Evolutionary conservation across 345 rosid species (phyloP).

Genomic region (Brassica rapa): DNA sequence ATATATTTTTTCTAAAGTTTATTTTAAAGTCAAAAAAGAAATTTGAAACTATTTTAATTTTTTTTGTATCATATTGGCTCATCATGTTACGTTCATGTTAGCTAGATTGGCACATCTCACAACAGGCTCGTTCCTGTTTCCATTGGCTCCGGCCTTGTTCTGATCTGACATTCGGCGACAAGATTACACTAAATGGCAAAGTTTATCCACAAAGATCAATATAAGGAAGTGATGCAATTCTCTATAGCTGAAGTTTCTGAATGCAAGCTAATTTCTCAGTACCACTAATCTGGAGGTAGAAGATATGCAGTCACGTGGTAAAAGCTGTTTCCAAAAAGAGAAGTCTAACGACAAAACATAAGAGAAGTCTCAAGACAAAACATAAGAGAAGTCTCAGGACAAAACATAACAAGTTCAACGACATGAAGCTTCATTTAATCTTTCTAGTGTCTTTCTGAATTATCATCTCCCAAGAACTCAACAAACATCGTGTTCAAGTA

Average conservation of each 20-base stretch:
- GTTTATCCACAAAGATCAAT: not conserved
- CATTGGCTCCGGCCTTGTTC: too few relatives aligned
- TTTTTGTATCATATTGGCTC: too few relatives aligned
- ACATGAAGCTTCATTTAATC: not conserved
- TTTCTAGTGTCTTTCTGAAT: not conserved
- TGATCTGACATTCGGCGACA: too few relatives aligned
- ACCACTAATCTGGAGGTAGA: not conserved
- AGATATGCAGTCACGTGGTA: too few relatives aligned
- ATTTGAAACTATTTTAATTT: too few relatives aligned
- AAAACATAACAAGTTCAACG: not conserved
- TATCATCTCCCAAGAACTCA: not conserved
- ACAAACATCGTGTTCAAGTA: not conserved
- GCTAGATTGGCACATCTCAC: too few relatives aligned
- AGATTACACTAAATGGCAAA: not conserved
- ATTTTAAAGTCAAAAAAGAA: too few relatives aligned
- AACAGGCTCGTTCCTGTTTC: too few relatives aligned
- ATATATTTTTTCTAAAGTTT: too few relatives aligned
- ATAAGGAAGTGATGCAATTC: not conserved
- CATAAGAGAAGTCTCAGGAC: not conserved
- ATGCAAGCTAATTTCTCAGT: not conserved
- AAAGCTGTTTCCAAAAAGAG: not conserved
- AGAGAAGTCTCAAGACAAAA: not conserved
- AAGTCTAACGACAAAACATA: too few relatives aligned
- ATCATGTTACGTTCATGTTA: too few relatives aligned
- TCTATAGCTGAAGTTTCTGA: not conserved